Evolutionary conservation across 108 stramenopile species (phyloP).

Genomic region (Cylindrotheca closterium): DNA sequence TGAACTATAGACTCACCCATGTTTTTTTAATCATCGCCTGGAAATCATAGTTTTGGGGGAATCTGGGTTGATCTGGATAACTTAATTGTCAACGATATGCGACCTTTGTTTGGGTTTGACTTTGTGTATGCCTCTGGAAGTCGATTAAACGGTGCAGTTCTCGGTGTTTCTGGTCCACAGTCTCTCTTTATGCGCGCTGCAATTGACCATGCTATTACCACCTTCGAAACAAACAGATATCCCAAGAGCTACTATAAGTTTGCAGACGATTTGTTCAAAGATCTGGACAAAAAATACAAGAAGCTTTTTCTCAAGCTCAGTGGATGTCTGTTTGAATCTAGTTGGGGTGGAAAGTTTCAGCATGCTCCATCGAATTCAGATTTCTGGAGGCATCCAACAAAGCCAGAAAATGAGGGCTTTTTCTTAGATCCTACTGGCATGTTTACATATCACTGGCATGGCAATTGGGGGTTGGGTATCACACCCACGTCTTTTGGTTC

Average conservation of each 20-base stretch:
- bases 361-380: not conserved
- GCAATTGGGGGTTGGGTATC: not conserved
- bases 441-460: conserved; percentile 9
- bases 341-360: conserved; percentile 1
- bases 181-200: not conserved
- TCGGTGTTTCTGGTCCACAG: not conserved
- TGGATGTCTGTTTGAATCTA: conserved; percentile 4
- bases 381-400: not conserved
- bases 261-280: not conserved
- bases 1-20: no score
- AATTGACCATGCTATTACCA: not conserved
- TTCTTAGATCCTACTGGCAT: not conserved
- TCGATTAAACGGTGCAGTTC: not conserved
- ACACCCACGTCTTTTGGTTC: not conserved
- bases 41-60: no score
- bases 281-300: not conserved
- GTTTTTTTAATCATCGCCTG: no score
- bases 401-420: not conserved
- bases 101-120: conserved; percentile 3
- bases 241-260: conserved; percentile 1
- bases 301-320: not conserved
- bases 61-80: conserved; percentile 2
- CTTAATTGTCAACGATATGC: not conserved
- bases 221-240: not conserved
- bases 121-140: not conserved